phyloP scores from a whole-genome alignment of 2,329 filamentous ascomycete species.

The Fusarium begoniae region DNA sequence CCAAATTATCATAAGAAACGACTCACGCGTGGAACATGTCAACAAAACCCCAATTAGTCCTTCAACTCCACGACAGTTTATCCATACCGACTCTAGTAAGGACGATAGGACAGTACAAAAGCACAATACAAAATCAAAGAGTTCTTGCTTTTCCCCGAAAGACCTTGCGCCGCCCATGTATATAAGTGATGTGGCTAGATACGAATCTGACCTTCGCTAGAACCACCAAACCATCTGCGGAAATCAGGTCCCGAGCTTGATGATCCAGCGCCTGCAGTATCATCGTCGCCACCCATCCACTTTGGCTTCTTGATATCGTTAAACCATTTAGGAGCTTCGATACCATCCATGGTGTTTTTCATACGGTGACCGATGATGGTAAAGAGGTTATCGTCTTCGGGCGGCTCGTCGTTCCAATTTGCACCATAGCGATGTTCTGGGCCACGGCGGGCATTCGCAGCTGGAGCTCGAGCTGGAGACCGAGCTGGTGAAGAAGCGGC shows the following conservation, averaged over 20 bases:
- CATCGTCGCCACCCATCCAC: conserved; percentile 76
- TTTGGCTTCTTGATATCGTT: conserved; percentile 79
- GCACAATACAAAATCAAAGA: conserved; percentile 20
- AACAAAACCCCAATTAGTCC: background rate
- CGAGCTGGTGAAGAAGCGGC: conserved; percentile 49
- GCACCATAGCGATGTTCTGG: conserved; percentile 40
- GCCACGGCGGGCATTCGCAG: conserved; percentile 41
- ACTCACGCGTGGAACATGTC: conserved; percentile 4
- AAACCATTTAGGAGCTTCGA: conserved; percentile 85
- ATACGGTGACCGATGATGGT: conserved; percentile 84
- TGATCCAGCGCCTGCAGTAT: conserved; percentile 40
- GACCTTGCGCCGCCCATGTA: conserved; percentile 10
- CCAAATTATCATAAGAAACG: background rate
- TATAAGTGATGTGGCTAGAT: conserved; percentile 26
- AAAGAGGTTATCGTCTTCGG: conserved; percentile 84
- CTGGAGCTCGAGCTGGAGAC: conserved; percentile 53
- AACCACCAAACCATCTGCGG: conserved; percentile 65
- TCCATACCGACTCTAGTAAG: conserved; percentile 12
- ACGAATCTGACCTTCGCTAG: conserved; percentile 47
- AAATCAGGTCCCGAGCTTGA: conserved; percentile 52
- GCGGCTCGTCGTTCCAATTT: conserved; percentile 61
- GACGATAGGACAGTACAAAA: conserved; percentile 9
- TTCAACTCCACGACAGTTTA: conserved; percentile 34
- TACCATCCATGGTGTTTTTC: conserved; percentile 88
- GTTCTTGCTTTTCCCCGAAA: conserved; percentile 14